These are phyloP conservation scores for Blastomyces gilchristii DNA, from an alignment of 2,329 filamentous ascomycete genomes.

Conservation along the genomic window DNA sequence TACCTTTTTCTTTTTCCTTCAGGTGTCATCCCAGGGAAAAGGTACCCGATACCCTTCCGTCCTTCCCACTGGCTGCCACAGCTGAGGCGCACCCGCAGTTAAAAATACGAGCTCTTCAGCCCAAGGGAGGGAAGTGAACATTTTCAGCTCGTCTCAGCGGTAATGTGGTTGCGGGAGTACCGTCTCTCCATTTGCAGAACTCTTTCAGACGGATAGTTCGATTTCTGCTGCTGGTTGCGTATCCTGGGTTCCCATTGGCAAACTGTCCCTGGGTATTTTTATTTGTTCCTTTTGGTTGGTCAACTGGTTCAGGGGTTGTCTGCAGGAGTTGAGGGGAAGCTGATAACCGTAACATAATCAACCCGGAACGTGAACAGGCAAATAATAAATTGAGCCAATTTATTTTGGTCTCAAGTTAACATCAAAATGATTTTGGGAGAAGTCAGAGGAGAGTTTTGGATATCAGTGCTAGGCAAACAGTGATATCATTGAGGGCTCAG, in stretches of 20 bases:
- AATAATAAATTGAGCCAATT: not conserved
- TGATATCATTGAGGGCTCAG: not conserved
- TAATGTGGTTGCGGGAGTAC: not conserved
- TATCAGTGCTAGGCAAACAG: not conserved
- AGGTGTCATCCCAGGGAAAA: not conserved
- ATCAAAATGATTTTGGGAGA: not conserved
- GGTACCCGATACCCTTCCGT: not conserved
- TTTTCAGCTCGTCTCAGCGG: slow-evolving; percentile 1
- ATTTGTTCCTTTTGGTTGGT: not conserved
- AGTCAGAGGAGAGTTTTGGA: no score
- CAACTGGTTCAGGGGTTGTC: not conserved
- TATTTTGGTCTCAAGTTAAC: not conserved
- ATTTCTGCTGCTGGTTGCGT: not conserved
- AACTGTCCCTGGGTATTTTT: not conserved
- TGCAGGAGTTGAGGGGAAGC: not conserved
- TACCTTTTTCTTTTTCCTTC: not conserved
- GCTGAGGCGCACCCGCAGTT: not conserved
- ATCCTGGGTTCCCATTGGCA: not conserved
- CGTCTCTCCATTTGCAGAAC: not conserved
- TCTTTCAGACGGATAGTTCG: no score
- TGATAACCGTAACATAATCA: no score
- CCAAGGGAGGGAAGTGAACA: not conserved
- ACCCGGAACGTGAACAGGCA: not conserved
- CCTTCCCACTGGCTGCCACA: not conserved
- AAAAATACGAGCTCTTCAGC: slow-evolving; percentile 1